Evolutionary conservation across 2,329 filamentous ascomycete genomes (phyloP).

Genomic region (Coniochaeta pulveracea): DNA sequence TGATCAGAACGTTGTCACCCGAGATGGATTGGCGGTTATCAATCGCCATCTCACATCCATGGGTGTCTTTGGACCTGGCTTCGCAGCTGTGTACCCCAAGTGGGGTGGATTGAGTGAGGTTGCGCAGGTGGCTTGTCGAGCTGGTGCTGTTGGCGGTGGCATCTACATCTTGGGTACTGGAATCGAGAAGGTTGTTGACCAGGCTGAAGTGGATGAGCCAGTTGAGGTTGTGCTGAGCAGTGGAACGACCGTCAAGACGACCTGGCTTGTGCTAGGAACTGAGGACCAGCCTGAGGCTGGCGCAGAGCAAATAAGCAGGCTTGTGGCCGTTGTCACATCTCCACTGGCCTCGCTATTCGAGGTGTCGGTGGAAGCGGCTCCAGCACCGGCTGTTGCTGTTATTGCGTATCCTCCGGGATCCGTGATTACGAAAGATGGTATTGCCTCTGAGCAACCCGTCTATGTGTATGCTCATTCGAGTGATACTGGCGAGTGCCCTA

Average conservation of each 20-base stretch:
- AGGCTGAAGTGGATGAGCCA: not conserved
- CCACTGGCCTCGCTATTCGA: constrained; percentile 58
- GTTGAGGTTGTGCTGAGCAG: constrained; percentile 33
- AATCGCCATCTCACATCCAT: constrained; percentile 75
- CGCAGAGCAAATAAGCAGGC: constrained; percentile 35
- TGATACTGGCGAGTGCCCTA: constrained; percentile 85
- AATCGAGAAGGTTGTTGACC: constrained; percentile 28
- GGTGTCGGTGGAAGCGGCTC: constrained; percentile 59
- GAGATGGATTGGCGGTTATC: constrained; percentile 60
- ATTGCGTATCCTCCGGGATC: constrained; percentile 51
- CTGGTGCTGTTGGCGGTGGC: constrained; percentile 80
- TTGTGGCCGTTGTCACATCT: constrained; percentile 60
- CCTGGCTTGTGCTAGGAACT: constrained; percentile 35
- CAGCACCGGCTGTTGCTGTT: constrained; percentile 62
- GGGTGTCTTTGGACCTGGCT: constrained; percentile 78
- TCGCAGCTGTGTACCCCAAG: constrained; percentile 82
- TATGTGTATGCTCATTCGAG: constrained; percentile 67
- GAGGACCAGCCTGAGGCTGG: constrained; percentile 15
- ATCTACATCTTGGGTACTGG: constrained; percentile 77
- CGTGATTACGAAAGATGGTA: constrained; percentile 21
- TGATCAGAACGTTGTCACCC: constrained; percentile 48
- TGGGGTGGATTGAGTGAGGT: constrained; percentile 88
- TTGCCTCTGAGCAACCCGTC: constrained; percentile 31
- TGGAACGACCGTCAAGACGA: constrained; percentile 43
- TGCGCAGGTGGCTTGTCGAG: constrained; percentile 81